A percentile compares a stretch with the other conserved stretches of the same genome.
Evolutionary conservation across 345 rosid species (phyloP).

Genomic region (Mercurialis annua): DNA sequence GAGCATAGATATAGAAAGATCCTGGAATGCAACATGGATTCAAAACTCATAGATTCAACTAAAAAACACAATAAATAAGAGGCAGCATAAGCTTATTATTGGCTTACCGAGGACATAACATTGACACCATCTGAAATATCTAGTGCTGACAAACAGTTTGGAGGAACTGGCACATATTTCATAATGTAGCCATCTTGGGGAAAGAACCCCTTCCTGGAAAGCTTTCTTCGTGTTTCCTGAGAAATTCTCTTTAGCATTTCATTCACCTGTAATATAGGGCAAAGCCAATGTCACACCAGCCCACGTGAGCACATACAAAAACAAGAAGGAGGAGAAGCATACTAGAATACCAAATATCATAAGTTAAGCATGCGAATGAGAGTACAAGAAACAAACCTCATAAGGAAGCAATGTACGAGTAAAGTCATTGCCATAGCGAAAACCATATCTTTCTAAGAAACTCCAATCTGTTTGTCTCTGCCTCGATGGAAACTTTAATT

Average conservation of each 20-base stretch:
- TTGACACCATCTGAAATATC: slow-evolving; percentile 80
- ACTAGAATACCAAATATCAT: slow-evolving; percentile 5
- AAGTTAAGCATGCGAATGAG: slow-evolving; percentile 9
- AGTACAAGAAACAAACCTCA: slow-evolving; percentile 60
- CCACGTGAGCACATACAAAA: background rate
- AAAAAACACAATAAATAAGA: background rate
- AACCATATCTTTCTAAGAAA: slow-evolving; percentile 87
- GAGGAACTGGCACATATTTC: slow-evolving; percentile 82
- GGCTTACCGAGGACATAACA: slow-evolving; percentile 82
- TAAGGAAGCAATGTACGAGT: slow-evolving; percentile 71
- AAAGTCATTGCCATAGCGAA: slow-evolving; percentile 54
- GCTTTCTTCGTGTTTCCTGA: slow-evolving; percentile 61
- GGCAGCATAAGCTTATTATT: slow-evolving; percentile 12
- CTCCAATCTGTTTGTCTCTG: slow-evolving; percentile 51
- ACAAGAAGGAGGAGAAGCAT: background rate
- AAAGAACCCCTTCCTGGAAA: slow-evolving; percentile 68
- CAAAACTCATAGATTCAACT: slow-evolving; percentile 2
- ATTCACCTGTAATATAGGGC: slow-evolving; percentile 46
- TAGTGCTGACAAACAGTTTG: slow-evolving; percentile 90
- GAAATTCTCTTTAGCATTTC: slow-evolving; percentile 76
- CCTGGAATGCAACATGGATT: slow-evolving; percentile 45
- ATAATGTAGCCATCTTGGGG: slow-evolving; percentile 91
- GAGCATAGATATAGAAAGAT: slow-evolving; percentile 67
- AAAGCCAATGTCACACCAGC: background rate
- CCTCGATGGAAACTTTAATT: slow-evolving; percentile 66